phyloP scores from a whole-genome alignment of 805 yeast genomes.

The Saccharomycopsis malanga region DNA sequence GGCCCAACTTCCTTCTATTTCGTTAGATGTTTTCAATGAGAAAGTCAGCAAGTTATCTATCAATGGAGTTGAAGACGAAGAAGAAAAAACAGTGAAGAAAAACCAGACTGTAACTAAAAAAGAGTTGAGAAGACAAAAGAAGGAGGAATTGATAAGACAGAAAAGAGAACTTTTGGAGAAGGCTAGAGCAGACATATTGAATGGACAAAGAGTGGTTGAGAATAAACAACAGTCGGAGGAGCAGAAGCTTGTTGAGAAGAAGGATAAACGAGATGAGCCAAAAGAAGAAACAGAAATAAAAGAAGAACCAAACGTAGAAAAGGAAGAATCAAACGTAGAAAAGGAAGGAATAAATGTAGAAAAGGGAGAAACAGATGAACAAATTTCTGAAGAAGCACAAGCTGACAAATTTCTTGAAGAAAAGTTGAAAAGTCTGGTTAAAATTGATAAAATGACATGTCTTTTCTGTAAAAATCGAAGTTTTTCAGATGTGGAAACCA shows the following conservation, averaged over 20 bases:
- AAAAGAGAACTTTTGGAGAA: constrained; percentile 34
- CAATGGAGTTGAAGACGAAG: constrained; percentile 23
- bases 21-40: constrained; percentile 60
- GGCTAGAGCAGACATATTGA: constrained; percentile 34
- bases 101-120: constrained; percentile 32
- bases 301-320: constrained; percentile 5
- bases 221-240: constrained; percentile 6
- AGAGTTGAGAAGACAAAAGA: constrained; percentile 36
- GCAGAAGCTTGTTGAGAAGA: no score
- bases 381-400: constrained; percentile 32
- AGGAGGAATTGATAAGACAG: constrained; percentile 36
- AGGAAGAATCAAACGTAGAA: constrained; percentile 8
- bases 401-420: constrained; percentile 33
- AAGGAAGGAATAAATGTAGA: constrained; percentile 12
- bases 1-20: constrained; percentile 73
- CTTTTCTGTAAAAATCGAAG: constrained; percentile 47
- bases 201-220: not conserved
- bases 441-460: constrained; percentile 45
- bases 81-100: constrained; percentile 23
- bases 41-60: constrained; percentile 40
- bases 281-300: constrained; percentile 16
- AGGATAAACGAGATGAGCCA: no score
- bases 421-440: constrained; percentile 35
- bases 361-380: constrained; percentile 25
- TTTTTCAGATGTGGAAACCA: constrained; percentile 41